Percentiles rank a stretch among this genome's conserved stretches.
Conservation (phyloP, 2,329 filamentous ascomycete species). For the Paramyrothecium sp. region DNA sequence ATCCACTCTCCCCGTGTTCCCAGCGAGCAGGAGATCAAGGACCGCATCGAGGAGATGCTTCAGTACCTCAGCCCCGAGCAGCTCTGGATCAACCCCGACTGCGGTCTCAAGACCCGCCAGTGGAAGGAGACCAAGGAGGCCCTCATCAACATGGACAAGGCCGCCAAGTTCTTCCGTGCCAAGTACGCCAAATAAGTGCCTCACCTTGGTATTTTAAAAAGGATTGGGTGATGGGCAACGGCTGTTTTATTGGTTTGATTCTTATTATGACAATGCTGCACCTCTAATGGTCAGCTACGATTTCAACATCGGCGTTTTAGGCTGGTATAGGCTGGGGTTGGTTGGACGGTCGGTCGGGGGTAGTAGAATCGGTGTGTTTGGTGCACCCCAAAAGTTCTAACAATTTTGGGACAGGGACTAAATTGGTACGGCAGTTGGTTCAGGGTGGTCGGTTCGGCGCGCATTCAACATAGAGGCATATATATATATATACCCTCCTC, state of each 20-base stretch:
- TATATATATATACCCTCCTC: constrained; percentile 33
- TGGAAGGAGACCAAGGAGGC: constrained; percentile 99
- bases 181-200: constrained; percentile 70
- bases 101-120: constrained; percentile 97
- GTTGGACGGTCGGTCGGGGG: constrained; percentile 21
- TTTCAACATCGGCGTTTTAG: constrained; percentile 58
- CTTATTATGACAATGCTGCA: constrained; percentile 28
- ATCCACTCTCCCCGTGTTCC: constrained; percentile 99
- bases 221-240: constrained; percentile 13
- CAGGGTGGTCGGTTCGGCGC: constrained; percentile 25
- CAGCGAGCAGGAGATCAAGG: constrained; percentile 96
- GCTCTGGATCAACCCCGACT: constrained; percentile 99
- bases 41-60: constrained; percentile 97
- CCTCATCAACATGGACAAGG: constrained; percentile 94
- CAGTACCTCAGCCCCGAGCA: constrained; percentile 95
- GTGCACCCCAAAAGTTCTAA: constrained; percentile 34
- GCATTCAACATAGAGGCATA: constrained; percentile 40
- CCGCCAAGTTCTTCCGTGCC: constrained; percentile 92
- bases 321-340: constrained; percentile 24
- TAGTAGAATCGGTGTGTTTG: constrained; percentile 27
- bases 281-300: constrained; percentile 42
- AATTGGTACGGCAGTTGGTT: constrained; percentile 11
- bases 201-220: not conserved
- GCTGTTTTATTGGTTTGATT: constrained; percentile 6
- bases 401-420: constrained; percentile 25